Conservation (phyloP, 2,329 filamentous ascomycete genomes). For the Apiospora marii region DNA sequence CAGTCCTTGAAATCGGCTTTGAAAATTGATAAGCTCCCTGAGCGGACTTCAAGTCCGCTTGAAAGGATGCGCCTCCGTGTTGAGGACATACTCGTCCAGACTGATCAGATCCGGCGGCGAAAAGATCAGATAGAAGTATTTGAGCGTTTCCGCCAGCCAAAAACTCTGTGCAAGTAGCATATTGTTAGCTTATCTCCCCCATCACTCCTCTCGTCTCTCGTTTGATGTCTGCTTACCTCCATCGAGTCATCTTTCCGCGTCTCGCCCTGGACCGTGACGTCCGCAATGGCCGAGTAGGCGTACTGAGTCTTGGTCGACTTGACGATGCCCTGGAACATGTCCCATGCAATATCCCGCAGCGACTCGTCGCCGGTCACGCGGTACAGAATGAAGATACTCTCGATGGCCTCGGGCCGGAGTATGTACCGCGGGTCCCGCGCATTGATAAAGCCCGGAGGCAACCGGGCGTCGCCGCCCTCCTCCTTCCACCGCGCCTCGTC, state of each 20-base stretch:
- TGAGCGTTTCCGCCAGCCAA: constrained; percentile 78
- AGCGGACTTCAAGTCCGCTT: constrained; percentile 41
- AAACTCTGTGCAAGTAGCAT: constrained; percentile 56
- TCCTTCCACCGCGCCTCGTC: constrained; percentile 18
- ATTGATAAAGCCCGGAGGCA: constrained; percentile 38
- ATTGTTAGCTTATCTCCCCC: not conserved
- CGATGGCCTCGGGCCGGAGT: constrained; percentile 42
- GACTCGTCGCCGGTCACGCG: constrained; percentile 35
- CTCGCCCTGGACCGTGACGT: constrained; percentile 34
- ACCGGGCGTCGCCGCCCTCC: constrained; percentile 20
- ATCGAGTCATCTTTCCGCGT: constrained; percentile 36
- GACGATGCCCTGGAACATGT: constrained; percentile 39
- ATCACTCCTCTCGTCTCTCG: not conserved
- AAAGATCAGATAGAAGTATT: constrained; percentile 79
- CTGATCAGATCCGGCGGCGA: constrained; percentile 67
- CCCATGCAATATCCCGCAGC: constrained; percentile 37
- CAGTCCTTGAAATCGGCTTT: not conserved
- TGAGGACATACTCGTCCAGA: constrained; percentile 72
- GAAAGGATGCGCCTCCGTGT: constrained; percentile 60
- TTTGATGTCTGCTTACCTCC: constrained; percentile 52
- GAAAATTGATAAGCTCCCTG: no score
- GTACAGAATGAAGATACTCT: constrained; percentile 41
- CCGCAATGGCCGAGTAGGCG: constrained; percentile 37
- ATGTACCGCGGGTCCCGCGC: constrained; percentile 38
- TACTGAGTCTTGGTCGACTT: constrained; percentile 35